Conservation (phyloP, 148 eudicot genomes). For the Bassia scoparia region DNA sequence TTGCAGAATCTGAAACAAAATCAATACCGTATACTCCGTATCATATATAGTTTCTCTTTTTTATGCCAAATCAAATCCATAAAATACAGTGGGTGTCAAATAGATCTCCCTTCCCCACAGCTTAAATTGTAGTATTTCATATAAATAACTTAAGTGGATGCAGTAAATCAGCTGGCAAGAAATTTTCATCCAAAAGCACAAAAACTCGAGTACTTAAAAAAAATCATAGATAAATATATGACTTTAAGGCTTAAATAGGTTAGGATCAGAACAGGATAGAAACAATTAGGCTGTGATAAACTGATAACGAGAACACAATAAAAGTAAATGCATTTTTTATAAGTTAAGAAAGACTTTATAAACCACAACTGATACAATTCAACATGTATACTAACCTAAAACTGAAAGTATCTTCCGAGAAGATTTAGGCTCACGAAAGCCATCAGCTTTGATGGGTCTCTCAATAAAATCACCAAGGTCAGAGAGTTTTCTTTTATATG, state of each 20-base stretch:
- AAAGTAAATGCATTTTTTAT: too few species aligned
- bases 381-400: constrained; percentile 17
- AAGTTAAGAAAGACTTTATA: too few species aligned
- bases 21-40: too few species aligned
- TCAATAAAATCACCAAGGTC: constrained; percentile 23
- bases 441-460: constrained; percentile 15
- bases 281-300: too few species aligned
- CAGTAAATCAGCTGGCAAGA: too few species aligned
- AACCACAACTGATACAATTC: neutral
- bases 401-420: constrained; percentile 10
- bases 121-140: neutral
- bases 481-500: constrained; percentile 19
- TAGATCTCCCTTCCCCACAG: neutral
- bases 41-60: neutral
- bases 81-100: neutral
- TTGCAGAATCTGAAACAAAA: constrained; percentile 12
- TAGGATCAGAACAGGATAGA: too few species aligned
- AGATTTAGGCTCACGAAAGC: constrained; percentile 26
- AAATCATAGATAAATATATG: too few species aligned
- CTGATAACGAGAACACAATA: too few species aligned
- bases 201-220: too few species aligned
- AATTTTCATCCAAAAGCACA: too few species aligned
- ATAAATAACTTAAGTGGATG: too few species aligned
- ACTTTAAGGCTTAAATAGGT: too few species aligned
- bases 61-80: neutral